Evolutionary conservation across 805 yeast genomes (phyloP).

Genomic region (Nadsonia fulvescens): DNA sequence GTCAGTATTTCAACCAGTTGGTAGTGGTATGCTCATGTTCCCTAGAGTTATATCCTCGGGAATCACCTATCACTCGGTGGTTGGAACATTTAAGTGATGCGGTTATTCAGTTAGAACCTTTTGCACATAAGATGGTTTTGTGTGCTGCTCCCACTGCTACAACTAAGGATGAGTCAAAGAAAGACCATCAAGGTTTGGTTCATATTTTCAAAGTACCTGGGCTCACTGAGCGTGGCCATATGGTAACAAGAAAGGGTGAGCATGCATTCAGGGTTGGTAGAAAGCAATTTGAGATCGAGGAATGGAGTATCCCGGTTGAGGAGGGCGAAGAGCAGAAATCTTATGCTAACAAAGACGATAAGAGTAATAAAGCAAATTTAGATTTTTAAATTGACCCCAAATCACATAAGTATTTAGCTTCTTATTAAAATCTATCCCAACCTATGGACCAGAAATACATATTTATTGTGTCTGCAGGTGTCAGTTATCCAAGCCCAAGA

Average conservation of each 20-base stretch:
- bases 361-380: no score
- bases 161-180: conserved; percentile 5
- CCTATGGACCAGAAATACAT: no score
- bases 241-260: conserved; percentile 60
- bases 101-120: conserved; percentile 62
- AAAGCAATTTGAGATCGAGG: conserved; percentile 68
- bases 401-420: no score
- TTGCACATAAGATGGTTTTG: conserved; percentile 49
- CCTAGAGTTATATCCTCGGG: conserved; percentile 45
- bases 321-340: conserved; percentile 34
- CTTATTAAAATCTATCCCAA: no score
- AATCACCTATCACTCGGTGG: conserved; percentile 27
- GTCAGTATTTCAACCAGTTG: conserved; percentile 27
- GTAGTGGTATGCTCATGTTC: conserved; percentile 40
- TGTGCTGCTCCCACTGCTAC: no score
- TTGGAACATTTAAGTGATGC: conserved; percentile 48
- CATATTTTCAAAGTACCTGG: conserved; percentile 58
- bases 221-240: conserved; percentile 58
- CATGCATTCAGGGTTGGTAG: conserved; percentile 75
- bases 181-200: conserved; percentile 50
- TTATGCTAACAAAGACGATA: no score
- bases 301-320: conserved; percentile 96
- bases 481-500: no score
- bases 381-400: no score
- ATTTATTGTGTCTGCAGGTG: no score